Evolutionary conservation across 345 rosid species (phyloP).

Genomic region (Mallotus nudiflorus): DNA sequence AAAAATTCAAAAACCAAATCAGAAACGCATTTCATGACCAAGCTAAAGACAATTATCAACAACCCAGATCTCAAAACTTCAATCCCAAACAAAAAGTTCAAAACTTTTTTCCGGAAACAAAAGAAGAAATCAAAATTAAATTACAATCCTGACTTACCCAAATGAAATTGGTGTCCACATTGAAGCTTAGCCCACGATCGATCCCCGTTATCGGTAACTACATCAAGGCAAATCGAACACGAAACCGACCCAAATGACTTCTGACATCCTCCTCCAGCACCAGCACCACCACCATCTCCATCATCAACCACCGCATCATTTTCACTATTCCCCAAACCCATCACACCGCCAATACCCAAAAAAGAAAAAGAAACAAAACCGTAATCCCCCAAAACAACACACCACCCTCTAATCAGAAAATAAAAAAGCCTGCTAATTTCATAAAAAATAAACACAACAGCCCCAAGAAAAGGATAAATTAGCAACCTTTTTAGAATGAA

Average conservation of each 20-base stretch:
- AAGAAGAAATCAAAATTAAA: neutral
- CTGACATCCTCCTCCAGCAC: constrained; percentile 36
- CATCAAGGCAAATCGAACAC: constrained; percentile 96
- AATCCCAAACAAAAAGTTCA: neutral
- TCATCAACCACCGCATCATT: constrained; percentile 50
- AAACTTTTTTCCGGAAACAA: neutral
- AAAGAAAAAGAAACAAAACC: constrained; percentile 11
- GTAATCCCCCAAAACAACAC: constrained; percentile 26
- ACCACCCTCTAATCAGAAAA: constrained; percentile 18
- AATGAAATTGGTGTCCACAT: constrained; percentile 90
- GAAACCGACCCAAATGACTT: constrained; percentile 60
- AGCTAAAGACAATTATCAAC: neutral
- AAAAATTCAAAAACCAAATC: constrained; percentile 2
- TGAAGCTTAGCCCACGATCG: constrained; percentile 98
- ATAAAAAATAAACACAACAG: neutral
- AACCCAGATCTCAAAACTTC: constrained; percentile 30
- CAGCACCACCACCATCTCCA: constrained; percentile 46
- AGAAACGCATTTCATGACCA: neutral
- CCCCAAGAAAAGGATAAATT: neutral
- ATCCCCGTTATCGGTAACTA: constrained; percentile 70
- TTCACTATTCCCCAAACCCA: constrained; percentile 73
- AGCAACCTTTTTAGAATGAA: neutral
- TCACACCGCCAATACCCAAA: constrained; percentile 24
- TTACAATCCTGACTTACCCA: constrained; percentile 51
- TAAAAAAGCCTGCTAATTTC: neutral